These are phyloP conservation scores for Vitis hybrid DNA, from an alignment of 177 flowering plant species.

Conservation along the genomic window DNA sequence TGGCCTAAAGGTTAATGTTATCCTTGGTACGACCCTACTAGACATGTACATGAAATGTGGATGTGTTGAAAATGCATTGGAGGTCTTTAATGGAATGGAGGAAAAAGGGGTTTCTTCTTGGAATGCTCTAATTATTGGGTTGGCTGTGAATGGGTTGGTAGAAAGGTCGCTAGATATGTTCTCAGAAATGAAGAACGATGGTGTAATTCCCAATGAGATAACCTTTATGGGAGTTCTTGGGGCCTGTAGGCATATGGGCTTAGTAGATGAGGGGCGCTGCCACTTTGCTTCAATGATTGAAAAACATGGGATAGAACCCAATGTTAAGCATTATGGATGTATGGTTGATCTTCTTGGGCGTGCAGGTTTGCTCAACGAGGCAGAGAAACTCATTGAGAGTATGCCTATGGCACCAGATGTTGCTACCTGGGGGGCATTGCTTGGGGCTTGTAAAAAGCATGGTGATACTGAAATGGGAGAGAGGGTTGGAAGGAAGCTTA, in stretches of 20 bases:
- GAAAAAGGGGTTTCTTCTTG: constrained; percentile 38
- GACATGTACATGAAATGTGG: constrained; percentile 48
- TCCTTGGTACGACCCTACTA: constrained; percentile 37
- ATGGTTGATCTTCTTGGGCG: constrained; percentile 58
- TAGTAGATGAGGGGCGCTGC: constrained; percentile 38
- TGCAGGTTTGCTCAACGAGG: constrained; percentile 43
- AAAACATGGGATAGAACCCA: constrained; percentile 35
- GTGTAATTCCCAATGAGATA: constrained; percentile 38
- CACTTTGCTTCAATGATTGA: constrained; percentile 35
- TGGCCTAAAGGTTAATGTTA: constrained; percentile 22
- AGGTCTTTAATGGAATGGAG: constrained; percentile 31
- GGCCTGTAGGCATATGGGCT: constrained; percentile 44
- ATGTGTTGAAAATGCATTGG: constrained; percentile 32
- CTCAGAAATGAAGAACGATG: constrained; percentile 31
- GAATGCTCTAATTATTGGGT: constrained; percentile 47
- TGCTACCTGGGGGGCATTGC: constrained; percentile 50
- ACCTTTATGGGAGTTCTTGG: constrained; percentile 45
- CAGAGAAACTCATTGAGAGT: constrained; percentile 34
- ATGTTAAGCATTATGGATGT: constrained; percentile 45
- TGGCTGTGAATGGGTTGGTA: constrained; percentile 36
- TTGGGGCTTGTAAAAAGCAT: constrained; percentile 43
- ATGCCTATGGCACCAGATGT: constrained; percentile 51
- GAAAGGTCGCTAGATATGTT: constrained; percentile 31
- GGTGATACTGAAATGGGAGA: constrained; percentile 35
- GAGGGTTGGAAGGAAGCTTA: constrained; percentile 36